Percentiles rank a stretch among this genome's conserved stretches.
These are phyloP conservation scores for Sporothrix variecibatus DNA, from an alignment of 2,329 filamentous ascomycete genomes.

Conservation along the genomic window DNA sequence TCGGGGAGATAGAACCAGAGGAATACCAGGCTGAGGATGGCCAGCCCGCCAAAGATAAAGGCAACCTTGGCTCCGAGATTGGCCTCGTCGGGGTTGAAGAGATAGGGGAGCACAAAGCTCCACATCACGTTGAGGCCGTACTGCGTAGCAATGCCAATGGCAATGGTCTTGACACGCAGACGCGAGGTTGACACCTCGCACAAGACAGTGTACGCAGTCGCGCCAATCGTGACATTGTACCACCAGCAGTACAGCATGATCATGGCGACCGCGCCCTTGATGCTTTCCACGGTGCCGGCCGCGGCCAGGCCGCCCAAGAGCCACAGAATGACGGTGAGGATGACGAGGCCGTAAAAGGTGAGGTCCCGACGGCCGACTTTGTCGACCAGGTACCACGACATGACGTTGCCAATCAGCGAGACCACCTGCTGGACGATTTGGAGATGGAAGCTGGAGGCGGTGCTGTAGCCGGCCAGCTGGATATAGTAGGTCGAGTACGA, in stretches of 20 bases:
- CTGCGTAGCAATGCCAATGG: conserved; percentile 42
- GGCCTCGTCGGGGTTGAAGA: conserved; percentile 32
- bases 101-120: conserved; percentile 32
- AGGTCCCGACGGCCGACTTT: conserved; percentile 41
- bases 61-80: conserved; percentile 42
- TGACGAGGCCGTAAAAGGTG: conserved; percentile 40
- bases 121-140: conserved; percentile 33
- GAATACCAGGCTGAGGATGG: conserved; percentile 35
- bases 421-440: conserved; percentile 43
- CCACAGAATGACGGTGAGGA: conserved; percentile 44
- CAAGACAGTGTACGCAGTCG: conserved; percentile 43
- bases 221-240: conserved; percentile 46
- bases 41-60: conserved; percentile 42
- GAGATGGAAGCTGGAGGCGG: conserved; percentile 33
- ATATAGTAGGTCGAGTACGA: conserved; percentile 48
- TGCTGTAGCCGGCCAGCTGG: conserved; percentile 45
- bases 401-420: conserved; percentile 44
- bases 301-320: conserved; percentile 42
- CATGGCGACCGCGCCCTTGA: conserved; percentile 39
- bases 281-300: conserved; percentile 26
- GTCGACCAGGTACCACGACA: conserved; percentile 44
- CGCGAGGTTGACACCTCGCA: conserved; percentile 43
- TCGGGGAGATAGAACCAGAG: conserved; percentile 50
- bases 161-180: conserved; percentile 45
- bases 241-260: conserved; percentile 44